Base-by-base conservation (phyloP, 208 protist species). In the Acanthamoeba pearcei region DNA sequence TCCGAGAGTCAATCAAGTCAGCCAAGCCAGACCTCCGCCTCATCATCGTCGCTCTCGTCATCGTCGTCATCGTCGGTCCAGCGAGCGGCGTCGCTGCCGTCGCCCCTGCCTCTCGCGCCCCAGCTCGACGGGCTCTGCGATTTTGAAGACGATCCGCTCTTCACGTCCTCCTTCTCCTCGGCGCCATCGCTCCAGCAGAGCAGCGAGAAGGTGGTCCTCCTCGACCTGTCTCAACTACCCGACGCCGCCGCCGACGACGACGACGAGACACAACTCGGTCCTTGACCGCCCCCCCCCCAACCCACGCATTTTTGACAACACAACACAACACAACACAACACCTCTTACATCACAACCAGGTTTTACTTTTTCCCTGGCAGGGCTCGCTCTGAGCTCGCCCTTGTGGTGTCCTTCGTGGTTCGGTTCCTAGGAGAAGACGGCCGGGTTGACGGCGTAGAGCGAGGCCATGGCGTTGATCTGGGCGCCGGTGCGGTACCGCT, bases 391-490 rank as follows among this genome's bases (percentile, higher is more conserved):
- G 35, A 38, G 35, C 35, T 38, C 35, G 2, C 35, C 35, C 35
- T 2, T 38, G 35, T 38, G 35, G 35, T 38, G 35, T 38, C 35
- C 35, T 38, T 38, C 35, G 2, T 38, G 35, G 35, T 38, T 38
- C 35, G 35, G 42, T 46, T 46, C 42, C 35, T 38, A 62, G 57
- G 57, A 22, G 72, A 82, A 82, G 29, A 82, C 24, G 38, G 17
- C 42, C 17, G 72, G 72, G 22, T 82, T 42, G 42, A 32, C 24
- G 72, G 35, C 72, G 72, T 82, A 82, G 38, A 82, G 72, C 17
- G 72, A 49, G 15, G 72, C 72, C 38, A 82, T 82, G 72, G 72
- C 72, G 35, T n/a, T 51, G 35, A 82, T 6, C 35, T 82, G 72
- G 38, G 72, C 72, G 35, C 35, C 72, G 6, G 72, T 49, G 72